These are phyloP conservation scores for Sugiyamaella valdiviana DNA, from an alignment of 805 yeast species.

Conservation along the genomic window DNA sequence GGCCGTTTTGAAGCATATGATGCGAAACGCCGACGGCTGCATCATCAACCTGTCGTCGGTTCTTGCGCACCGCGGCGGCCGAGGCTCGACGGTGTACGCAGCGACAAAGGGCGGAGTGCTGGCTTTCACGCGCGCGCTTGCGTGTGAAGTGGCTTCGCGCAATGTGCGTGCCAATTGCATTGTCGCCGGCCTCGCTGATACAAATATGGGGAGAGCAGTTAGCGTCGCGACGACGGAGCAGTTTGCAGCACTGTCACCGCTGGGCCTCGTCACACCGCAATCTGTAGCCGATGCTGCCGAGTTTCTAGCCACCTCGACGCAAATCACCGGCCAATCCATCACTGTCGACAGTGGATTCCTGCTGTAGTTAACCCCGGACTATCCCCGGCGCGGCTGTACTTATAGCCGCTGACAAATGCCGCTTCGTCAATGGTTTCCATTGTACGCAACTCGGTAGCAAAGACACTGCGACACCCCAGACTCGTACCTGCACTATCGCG, in stretches of 20 bases:
- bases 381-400: neutral
- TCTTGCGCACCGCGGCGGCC: constrained; percentile 40
- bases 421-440: neutral
- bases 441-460: neutral
- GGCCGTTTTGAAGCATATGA: constrained; percentile 45
- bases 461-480: too few species aligned
- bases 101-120: constrained; percentile 67
- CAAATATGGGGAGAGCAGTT: constrained; percentile 45
- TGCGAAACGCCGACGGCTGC: constrained; percentile 33
- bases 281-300: constrained; percentile 22
- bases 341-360: constrained; percentile 20
- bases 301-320: constrained; percentile 11
- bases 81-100: constrained; percentile 60
- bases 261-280: constrained; percentile 10
- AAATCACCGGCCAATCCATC: constrained; percentile 16
- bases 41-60: constrained; percentile 66
- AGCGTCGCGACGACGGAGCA: constrained; percentile 3
- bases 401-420: neutral
- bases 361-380: neutral
- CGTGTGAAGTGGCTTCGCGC: constrained; percentile 49
- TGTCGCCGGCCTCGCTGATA: constrained; percentile 61
- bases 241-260: constrained; percentile 11
- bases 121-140: constrained; percentile 54
- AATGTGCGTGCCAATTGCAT: constrained; percentile 58
- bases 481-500: neutral